Percentiles rank a stretch among this genome's conserved stretches.
Evolutionary conservation across 805 yeast genomes (phyloP).

Genomic region (Priceomyces melissophilus): DNA sequence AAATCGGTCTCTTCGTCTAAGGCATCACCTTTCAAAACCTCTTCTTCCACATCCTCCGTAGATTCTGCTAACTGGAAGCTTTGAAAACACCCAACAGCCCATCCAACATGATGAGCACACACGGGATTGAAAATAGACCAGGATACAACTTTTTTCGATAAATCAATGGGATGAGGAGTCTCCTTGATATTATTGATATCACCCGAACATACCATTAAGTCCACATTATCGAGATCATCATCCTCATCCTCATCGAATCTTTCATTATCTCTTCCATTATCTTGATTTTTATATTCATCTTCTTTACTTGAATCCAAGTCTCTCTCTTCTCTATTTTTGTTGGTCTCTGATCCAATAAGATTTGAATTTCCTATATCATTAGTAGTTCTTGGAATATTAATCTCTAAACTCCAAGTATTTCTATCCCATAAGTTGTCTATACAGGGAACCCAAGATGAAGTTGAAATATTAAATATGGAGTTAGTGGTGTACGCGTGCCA

Average conservation of each 20-base stretch:
- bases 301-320: constrained; percentile 12
- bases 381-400: constrained; percentile 79
- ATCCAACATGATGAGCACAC: constrained; percentile 91
- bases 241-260: constrained; percentile 43
- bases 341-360: constrained; percentile 34
- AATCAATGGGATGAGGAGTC: constrained; percentile 70
- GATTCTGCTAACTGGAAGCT: constrained; percentile 51
- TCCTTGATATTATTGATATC: constrained; percentile 66
- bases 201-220: constrained; percentile 65
- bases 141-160: constrained; percentile 67
- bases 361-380: constrained; percentile 59
- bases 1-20: constrained; percentile 26
- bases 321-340: constrained; percentile 2
- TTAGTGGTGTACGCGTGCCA: constrained; percentile 91
- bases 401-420: constrained; percentile 87
- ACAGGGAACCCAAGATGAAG: constrained; percentile 98
- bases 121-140: constrained; percentile 80
- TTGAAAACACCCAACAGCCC: constrained; percentile 89
- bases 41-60: constrained; percentile 24
- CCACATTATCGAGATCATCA: constrained; percentile 45
- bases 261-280: constrained; percentile 28
- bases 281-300: constrained; percentile 26
- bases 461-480: constrained; percentile 70
- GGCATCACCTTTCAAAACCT: constrained; percentile 31
- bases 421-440: constrained; percentile 84